These are phyloP conservation scores for Fusarium hainanense DNA, from an alignment of 2,329 filamentous ascomycete species.

Conservation along the genomic window DNA sequence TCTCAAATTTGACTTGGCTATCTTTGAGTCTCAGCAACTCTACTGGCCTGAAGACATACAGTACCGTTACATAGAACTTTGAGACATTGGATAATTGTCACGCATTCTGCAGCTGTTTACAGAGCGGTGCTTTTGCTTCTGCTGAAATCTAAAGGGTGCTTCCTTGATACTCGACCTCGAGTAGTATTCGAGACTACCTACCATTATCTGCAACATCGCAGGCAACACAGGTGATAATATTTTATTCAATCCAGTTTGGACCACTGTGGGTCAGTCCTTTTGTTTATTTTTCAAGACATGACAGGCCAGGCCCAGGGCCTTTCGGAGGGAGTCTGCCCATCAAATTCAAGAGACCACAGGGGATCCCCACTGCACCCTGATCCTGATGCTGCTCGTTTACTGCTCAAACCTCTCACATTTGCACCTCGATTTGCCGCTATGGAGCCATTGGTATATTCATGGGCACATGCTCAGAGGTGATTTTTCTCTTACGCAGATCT, in stretches of 20 bases:
- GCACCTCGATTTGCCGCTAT: conserved; percentile 41
- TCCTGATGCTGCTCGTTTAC: conserved; percentile 37
- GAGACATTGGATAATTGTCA: conserved; percentile 22
- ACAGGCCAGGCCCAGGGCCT: conserved; percentile 8
- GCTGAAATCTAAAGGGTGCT: conserved; percentile 12
- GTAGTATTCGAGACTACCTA: conserved; percentile 12
- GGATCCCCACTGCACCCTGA: conserved; percentile 41
- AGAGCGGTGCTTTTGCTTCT: conserved; percentile 12
- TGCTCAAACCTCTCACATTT: conserved; percentile 34
- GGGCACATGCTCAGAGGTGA: conserved; percentile 34
- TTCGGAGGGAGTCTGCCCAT: conserved; percentile 38
- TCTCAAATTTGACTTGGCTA: conserved; percentile 33
- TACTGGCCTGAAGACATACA: background rate
- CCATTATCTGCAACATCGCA: conserved; percentile 14
- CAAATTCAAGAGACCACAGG: conserved; percentile 15
- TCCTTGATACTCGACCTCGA: conserved; percentile 15
- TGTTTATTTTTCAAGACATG: conserved; percentile 37
- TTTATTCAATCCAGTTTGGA: conserved; percentile 30
- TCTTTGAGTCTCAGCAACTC: conserved; percentile 12
- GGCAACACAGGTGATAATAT: conserved; percentile 16
- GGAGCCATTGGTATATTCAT: conserved; percentile 36
- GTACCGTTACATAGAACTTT: conserved; percentile 14
- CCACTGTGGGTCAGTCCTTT: conserved; percentile 39
- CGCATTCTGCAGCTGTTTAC: conserved; percentile 22
- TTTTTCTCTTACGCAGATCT: conserved; percentile 34